Evolutionary conservation across 805 yeast genomes (phyloP).

Genomic region (Teunomyces lycoperdinae): DNA sequence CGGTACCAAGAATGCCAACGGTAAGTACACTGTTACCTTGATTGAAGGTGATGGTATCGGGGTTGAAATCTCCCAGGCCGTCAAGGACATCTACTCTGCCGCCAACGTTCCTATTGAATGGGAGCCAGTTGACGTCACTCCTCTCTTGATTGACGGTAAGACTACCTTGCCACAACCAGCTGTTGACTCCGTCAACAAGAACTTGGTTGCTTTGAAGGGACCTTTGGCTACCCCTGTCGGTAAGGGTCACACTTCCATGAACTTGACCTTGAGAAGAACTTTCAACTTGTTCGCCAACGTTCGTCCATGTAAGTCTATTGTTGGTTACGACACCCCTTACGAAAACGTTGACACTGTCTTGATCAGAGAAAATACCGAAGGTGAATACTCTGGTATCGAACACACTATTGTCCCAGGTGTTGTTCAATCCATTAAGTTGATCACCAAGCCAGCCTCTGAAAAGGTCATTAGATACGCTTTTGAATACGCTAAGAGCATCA

Average conservation of each 20-base stretch:
- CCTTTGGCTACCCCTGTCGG: constrained; percentile 99
- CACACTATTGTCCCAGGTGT: constrained; percentile 98
- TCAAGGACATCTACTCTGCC: constrained; percentile 87
- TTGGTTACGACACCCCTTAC: constrained; percentile 91
- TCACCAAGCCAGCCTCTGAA: constrained; percentile 94
- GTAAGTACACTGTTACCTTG: constrained; percentile 89
- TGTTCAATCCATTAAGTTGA: constrained; percentile 95
- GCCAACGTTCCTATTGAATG: constrained; percentile 95
- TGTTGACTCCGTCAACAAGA: constrained; percentile 86
- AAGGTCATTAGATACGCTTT: constrained; percentile 96
- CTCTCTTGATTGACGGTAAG: constrained; percentile 84
- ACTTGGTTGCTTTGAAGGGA: constrained; percentile 95
- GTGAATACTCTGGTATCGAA: constrained; percentile 99
- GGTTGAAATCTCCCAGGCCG: constrained; percentile 90
- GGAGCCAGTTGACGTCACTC: constrained; percentile 97
- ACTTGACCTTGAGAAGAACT: constrained; percentile 95
- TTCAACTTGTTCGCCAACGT: constrained; percentile 95
- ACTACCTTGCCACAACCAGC: constrained; percentile 93
- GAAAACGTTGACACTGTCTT: constrained; percentile 88
- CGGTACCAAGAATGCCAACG: constrained; percentile 65
- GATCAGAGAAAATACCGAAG: constrained; percentile 99
- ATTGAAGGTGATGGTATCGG: constrained; percentile 99
- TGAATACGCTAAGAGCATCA: constrained; percentile 88
- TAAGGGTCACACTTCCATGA: constrained; percentile 96
- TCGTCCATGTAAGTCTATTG: constrained; percentile 92